phyloP scores from a whole-genome alignment of 2,329 filamentous ascomycete species.

The Orbilia brochopaga region DNA sequence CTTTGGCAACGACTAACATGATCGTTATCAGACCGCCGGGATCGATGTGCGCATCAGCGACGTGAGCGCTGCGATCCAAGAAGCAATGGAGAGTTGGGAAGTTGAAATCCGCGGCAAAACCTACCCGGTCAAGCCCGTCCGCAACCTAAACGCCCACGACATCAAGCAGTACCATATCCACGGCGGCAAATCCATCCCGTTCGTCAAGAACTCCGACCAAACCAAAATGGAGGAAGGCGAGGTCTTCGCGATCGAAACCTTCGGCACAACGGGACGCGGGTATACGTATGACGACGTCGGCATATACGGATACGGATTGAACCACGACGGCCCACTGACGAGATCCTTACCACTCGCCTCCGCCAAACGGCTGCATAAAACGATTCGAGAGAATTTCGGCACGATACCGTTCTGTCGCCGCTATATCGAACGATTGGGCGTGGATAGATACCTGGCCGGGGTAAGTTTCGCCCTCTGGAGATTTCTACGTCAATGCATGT shows the following conservation, averaged over 20 bases:
- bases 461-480: constrained; percentile 15
- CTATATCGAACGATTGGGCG: constrained; percentile 88
- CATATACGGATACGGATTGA: constrained; percentile 81
- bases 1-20: background rate
- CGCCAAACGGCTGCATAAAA: constrained; percentile 81
- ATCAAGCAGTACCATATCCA: constrained; percentile 90
- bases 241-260: constrained; percentile 92
- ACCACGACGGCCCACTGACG: constrained; percentile 69
- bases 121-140: constrained; percentile 81
- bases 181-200: constrained; percentile 89
- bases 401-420: constrained; percentile 88
- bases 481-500: too few species aligned
- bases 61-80: constrained; percentile 82
- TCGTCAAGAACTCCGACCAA: constrained; percentile 79
- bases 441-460: constrained; percentile 90
- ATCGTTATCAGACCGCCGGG: constrained; percentile 70
- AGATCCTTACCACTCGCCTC: constrained; percentile 68
- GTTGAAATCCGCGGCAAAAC: constrained; percentile 80
- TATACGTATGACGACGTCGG: constrained; percentile 87
- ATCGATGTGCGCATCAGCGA: constrained; percentile 90
- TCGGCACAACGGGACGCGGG: constrained; percentile 86
- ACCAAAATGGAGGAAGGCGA: constrained; percentile 99
- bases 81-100: constrained; percentile 92
- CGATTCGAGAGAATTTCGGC: constrained; percentile 95
- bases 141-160: constrained; percentile 82